phyloP scores from a whole-genome alignment of 805 yeast genomes.

The Metschnikowia lochheadii region DNA sequence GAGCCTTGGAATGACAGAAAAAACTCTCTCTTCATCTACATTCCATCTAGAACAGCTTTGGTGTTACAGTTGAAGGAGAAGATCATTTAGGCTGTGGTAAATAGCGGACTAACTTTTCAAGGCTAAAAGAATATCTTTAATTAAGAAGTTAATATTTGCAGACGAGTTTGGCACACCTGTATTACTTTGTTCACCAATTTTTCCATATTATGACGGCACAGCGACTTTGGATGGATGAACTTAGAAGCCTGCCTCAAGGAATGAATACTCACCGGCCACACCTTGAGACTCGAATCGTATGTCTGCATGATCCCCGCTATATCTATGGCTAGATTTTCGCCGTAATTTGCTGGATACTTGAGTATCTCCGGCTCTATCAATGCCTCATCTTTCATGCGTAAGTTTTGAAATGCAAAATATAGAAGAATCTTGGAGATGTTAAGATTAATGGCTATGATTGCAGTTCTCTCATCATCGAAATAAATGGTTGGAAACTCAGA shows the following conservation, averaged over 20 bases:
- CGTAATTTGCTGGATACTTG: slow-evolving; percentile 24
- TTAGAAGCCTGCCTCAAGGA: slow-evolving; percentile 25
- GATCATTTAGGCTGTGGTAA: slow-evolving; percentile 7
- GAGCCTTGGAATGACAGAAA: slow-evolving; percentile 76
- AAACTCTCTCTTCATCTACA: slow-evolving; percentile 71
- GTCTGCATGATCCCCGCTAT: slow-evolving; percentile 37
- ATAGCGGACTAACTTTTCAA: neutral
- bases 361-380: slow-evolving; percentile 22
- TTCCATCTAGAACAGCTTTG: slow-evolving; percentile 66
- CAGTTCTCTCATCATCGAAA: slow-evolving; percentile 34
- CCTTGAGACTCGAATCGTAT: slow-evolving; percentile 28
- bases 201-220: slow-evolving; percentile 12
- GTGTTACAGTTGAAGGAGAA: slow-evolving; percentile 35
- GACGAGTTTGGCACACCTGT: slow-evolving; percentile 14
- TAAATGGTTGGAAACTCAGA: slow-evolving; percentile 30
- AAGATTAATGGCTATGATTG: slow-evolving; percentile 28
- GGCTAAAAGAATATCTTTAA: neutral
- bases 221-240: slow-evolving; percentile 7
- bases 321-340: slow-evolving; percentile 29
- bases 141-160: slow-evolving; percentile 10
- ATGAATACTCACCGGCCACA: slow-evolving; percentile 37
- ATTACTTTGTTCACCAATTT: slow-evolving; percentile 14
- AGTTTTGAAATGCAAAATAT: slow-evolving; percentile 20
- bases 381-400: slow-evolving; percentile 7
- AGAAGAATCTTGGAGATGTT: slow-evolving; percentile 29